Percentiles rank a stretch among this genome's conserved stretches.
Conservation (phyloP, 805 yeast species). For the Komagataella phaffii region DNA sequence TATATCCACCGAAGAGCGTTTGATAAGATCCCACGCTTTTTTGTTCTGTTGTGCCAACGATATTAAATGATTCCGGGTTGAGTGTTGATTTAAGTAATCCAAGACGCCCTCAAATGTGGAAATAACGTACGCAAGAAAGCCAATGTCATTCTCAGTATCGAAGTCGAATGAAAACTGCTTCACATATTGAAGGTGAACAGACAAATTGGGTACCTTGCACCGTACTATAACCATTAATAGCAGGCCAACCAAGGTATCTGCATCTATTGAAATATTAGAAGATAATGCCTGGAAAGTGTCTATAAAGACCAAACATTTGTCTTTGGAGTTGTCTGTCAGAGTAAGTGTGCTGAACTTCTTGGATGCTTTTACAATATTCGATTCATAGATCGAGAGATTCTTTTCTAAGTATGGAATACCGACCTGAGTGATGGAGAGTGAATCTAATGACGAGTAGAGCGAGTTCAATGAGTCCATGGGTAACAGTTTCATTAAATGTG, state of each 20-base stretch:
- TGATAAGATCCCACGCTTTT: slow-evolving; percentile 39
- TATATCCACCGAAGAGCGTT: slow-evolving; percentile 12
- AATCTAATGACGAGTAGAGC: slow-evolving; percentile 21
- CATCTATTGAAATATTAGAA: slow-evolving; percentile 37
- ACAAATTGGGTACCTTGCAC: slow-evolving; percentile 43
- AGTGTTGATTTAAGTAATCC: slow-evolving; percentile 36
- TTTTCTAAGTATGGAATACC: slow-evolving; percentile 21
- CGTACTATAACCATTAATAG: slow-evolving; percentile 59
- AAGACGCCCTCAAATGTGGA: slow-evolving; percentile 80
- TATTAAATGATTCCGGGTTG: slow-evolving; percentile 23
- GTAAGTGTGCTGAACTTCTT: slow-evolving; percentile 33
- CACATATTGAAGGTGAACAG: slow-evolving; percentile 53
- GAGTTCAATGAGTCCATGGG: slow-evolving; percentile 7
- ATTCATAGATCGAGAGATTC: slow-evolving; percentile 21
- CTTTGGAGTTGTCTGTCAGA: slow-evolving; percentile 29
- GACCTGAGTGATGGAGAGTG: slow-evolving; percentile 35
- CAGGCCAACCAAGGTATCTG: slow-evolving; percentile 68
- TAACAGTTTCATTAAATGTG: slow-evolving; percentile 14
- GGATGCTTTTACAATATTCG: slow-evolving; percentile 34
- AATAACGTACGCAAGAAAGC: slow-evolving; percentile 61
- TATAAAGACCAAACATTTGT: slow-evolving; percentile 34
- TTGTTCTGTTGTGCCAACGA: slow-evolving; percentile 31
- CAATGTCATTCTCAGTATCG: slow-evolving; percentile 29
- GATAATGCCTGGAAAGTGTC: slow-evolving; percentile 42
- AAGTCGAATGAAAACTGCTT: slow-evolving; percentile 36